A percentile compares a stretch with the other conserved stretches of the same genome.
These are phyloP conservation scores for Globisporangium mamillatum DNA, from an alignment of 352 stramenopile species.

Conservation along the genomic window DNA sequence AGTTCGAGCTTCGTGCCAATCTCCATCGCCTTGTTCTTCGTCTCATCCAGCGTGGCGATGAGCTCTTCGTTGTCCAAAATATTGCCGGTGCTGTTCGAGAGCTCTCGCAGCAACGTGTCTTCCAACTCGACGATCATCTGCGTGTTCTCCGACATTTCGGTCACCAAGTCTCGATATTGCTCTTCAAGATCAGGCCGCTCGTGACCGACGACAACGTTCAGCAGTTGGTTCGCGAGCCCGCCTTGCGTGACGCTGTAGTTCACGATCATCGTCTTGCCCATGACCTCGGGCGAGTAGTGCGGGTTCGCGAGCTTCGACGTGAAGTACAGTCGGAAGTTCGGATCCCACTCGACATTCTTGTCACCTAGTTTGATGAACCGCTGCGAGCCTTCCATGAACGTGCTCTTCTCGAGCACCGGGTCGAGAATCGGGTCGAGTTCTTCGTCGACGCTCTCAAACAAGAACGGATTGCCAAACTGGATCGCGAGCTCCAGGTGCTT, in stretches of 20 bases:
- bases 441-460: slow-evolving; percentile 95
- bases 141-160: slow-evolving; percentile 92
- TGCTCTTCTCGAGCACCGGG: slow-evolving; percentile 92
- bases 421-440: slow-evolving; percentile 94
- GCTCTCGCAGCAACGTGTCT: slow-evolving; percentile 89
- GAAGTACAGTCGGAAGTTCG: slow-evolving; percentile 93
- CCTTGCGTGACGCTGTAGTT: slow-evolving; percentile 95
- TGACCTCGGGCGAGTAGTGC: slow-evolving; percentile 94
- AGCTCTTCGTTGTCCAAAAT: slow-evolving; percentile 95
- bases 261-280: slow-evolving; percentile 96
- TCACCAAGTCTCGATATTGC: slow-evolving; percentile 91
- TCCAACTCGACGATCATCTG: slow-evolving; percentile 92
- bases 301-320: slow-evolving; percentile 94
- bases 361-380: slow-evolving; percentile 92
- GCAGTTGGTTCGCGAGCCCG: slow-evolving; percentile 90
- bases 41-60: slow-evolving; percentile 93
- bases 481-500: slow-evolving; percentile 94
- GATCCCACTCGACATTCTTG: slow-evolving; percentile 94
- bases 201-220: slow-evolving; percentile 93
- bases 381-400: slow-evolving; percentile 88
- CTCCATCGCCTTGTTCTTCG: slow-evolving; percentile 93
- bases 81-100: slow-evolving; percentile 89
- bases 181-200: slow-evolving; percentile 92
- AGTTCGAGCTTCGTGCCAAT: slow-evolving; percentile 93
- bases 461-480: slow-evolving; percentile 94